A percentile compares a stretch with the other conserved stretches of the same genome.
phyloP scores from a whole-genome alignment of 768 basidiomycete genomes.

The Amanita jacksonii region DNA sequence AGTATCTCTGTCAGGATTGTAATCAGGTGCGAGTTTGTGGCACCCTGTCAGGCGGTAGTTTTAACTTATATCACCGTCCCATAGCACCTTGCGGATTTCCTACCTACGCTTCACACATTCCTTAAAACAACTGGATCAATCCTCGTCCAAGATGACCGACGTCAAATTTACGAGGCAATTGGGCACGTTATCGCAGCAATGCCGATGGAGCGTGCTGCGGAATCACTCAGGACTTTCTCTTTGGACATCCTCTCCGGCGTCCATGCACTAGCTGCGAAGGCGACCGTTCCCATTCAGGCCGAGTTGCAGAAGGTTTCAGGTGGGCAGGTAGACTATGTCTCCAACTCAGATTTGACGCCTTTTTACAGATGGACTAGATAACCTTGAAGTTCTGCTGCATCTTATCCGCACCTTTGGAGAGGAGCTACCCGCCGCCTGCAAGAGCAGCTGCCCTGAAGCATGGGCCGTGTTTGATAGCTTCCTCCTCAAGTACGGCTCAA shows the following conservation, averaged over 20 bases:
- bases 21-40: conserved; percentile 46
- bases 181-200: conserved; percentile 92
- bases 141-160: conserved; percentile 76
- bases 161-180: conserved; percentile 93
- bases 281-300: conserved; percentile 50
- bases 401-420: conserved; percentile 78
- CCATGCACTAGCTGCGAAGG: conserved; percentile 50
- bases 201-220: conserved; percentile 82
- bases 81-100: conserved; percentile 84
- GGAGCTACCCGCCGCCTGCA: conserved; percentile 72
- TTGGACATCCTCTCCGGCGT: conserved; percentile 75
- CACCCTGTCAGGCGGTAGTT: not conserved
- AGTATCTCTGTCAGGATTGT: conserved; percentile 96
- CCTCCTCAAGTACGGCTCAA: conserved; percentile 65
- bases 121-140: conserved; percentile 69
- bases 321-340: conserved; percentile 27
- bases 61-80: not conserved
- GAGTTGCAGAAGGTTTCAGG: conserved; percentile 61
- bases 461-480: conserved; percentile 82
- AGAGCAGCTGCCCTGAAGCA: conserved; percentile 65
- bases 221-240: conserved; percentile 79
- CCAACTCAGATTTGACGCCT: conserved; percentile 1
- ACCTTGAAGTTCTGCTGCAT: conserved; percentile 84
- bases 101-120: conserved; percentile 89
- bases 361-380: conserved; percentile 72